These are phyloP conservation scores for Bryum argenteum DNA, from an alignment of 225 moss, liverwort and hornwort genomes.

Conservation along the genomic window DNA sequence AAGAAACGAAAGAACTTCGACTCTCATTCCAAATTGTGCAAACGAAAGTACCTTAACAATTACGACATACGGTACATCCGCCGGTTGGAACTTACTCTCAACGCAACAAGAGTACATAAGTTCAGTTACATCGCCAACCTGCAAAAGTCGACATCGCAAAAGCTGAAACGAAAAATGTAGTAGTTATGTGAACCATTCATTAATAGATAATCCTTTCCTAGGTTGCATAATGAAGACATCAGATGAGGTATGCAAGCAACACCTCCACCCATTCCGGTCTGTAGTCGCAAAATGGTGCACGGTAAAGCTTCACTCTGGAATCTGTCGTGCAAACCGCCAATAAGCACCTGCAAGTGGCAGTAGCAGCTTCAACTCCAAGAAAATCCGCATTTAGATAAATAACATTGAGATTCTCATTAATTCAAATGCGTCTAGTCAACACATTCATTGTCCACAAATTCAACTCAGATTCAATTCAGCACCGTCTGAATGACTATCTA, in stretches of 20 bases:
- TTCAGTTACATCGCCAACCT: conserved; percentile 85
- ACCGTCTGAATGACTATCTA: not conserved
- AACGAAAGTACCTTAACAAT: conserved; percentile 53
- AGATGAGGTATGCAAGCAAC: conserved; percentile 18
- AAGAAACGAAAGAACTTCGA: conserved; percentile 22
- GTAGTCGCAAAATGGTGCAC: conserved; percentile 88
- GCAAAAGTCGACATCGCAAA: conserved; percentile 31
- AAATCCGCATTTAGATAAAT: not conserved
- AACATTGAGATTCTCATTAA: not conserved
- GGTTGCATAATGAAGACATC: conserved; percentile 15
- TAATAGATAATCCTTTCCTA: conserved; percentile 5
- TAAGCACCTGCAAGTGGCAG: conserved; percentile 68
- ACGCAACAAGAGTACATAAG: conserved; percentile 67
- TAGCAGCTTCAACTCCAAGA: not conserved
- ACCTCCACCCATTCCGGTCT: conserved; percentile 99
- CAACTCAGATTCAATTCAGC: not conserved
- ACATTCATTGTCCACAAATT: not conserved
- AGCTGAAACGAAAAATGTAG: conserved; percentile 3
- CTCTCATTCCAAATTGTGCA: not conserved
- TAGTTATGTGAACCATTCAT: not conserved
- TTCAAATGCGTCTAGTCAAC: not conserved
- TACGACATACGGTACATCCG: conserved; percentile 49
- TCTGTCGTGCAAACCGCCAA: conserved; percentile 94
- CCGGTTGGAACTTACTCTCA: conserved; percentile 68
- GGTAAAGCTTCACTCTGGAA: conserved; percentile 88